A percentile compares a stretch with the other conserved stretches of the same genome.
Evolutionary conservation across 208 protist species (phyloP).

Genomic region (Trypanosomatidae sp.): DNA sequence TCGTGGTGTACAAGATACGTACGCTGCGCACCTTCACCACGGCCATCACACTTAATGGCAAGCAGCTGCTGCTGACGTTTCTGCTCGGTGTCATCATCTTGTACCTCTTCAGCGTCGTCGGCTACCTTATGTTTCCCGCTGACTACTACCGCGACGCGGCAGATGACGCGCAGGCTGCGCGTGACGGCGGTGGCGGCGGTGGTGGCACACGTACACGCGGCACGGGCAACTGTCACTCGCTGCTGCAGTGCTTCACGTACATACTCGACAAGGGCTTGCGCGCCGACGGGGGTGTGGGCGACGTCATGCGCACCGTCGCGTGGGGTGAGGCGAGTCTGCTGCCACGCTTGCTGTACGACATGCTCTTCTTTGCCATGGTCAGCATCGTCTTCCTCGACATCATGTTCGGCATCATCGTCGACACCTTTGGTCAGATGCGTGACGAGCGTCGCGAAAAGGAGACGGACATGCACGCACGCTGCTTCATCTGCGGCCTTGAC

Average conservation of each 20-base stretch:
- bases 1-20: constrained; percentile 56
- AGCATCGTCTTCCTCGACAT: constrained; percentile 91
- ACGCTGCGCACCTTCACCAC: constrained; percentile 59
- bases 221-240: constrained; percentile 29
- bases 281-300: constrained; percentile 61
- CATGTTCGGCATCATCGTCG: constrained; percentile 93
- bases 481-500: constrained; percentile 89
- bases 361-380: constrained; percentile 88
- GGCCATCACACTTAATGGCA: constrained; percentile 65
- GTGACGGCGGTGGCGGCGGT: constrained; percentile 9
- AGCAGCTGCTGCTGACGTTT: too few species aligned
- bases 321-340: constrained; percentile 36
- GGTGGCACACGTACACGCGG: too few species aligned
- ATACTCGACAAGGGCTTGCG: constrained; percentile 66
- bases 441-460: constrained; percentile 71
- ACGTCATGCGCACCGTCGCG: constrained; percentile 51
- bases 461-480: constrained; percentile 72
- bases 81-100: too few species aligned
- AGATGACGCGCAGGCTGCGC: too few species aligned
- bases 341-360: constrained; percentile 65
- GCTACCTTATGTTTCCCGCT: too few species aligned
- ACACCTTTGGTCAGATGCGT: constrained; percentile 85
- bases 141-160: too few species aligned
- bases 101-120: too few species aligned
- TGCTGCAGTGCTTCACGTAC: constrained; percentile 62